These are phyloP conservation scores for Pseudognaphalium luteoalbum DNA, from an alignment of 129 eudicot genomes.

Conservation along the genomic window DNA sequence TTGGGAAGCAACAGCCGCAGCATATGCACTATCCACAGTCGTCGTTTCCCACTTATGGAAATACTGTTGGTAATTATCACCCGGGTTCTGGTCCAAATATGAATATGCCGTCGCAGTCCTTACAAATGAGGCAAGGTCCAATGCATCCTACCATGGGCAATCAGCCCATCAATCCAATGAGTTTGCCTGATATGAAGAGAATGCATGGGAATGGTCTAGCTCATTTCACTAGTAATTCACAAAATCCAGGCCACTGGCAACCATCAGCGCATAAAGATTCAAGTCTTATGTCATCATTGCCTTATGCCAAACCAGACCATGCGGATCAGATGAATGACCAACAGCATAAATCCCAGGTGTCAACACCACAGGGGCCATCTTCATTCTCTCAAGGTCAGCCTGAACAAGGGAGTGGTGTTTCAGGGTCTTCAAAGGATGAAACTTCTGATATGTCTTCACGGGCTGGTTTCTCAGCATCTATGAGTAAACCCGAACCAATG, in stretches of 20 bases:
- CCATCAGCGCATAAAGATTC: conserved; percentile 43
- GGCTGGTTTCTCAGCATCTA: conserved; percentile 48
- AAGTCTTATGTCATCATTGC: conserved; percentile 47
- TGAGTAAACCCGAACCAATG: conserved; percentile 36
- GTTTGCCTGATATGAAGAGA: neutral
- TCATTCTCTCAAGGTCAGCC: conserved; percentile 46
- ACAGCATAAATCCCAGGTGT: conserved; percentile 43
- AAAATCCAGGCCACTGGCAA: conserved; percentile 50
- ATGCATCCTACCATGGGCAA: conserved; percentile 43
- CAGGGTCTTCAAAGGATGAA: conserved; percentile 55
- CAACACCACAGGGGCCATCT: conserved; percentile 49
- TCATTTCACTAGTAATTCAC: neutral
- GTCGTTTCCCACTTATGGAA: conserved; percentile 62
- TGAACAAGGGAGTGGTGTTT: conserved; percentile 45
- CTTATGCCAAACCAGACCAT: conserved; percentile 65
- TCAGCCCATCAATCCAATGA: conserved; percentile 21
- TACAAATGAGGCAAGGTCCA: conserved; percentile 36
- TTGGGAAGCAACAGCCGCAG: conserved; percentile 41
- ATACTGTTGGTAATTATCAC: conserved; percentile 54
- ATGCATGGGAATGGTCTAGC: neutral
- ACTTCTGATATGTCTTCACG: conserved; percentile 56
- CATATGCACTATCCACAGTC: conserved; percentile 58
- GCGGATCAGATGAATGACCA: conserved; percentile 65
- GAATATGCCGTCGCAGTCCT: conserved; percentile 45
- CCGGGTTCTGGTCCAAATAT: conserved; percentile 51